A percentile compares a stretch with the other conserved stretches of the same genome.
phyloP scores from a whole-genome alignment of 1,284 basidiomycete genomes.

The Marasmius tenuissimus region DNA sequence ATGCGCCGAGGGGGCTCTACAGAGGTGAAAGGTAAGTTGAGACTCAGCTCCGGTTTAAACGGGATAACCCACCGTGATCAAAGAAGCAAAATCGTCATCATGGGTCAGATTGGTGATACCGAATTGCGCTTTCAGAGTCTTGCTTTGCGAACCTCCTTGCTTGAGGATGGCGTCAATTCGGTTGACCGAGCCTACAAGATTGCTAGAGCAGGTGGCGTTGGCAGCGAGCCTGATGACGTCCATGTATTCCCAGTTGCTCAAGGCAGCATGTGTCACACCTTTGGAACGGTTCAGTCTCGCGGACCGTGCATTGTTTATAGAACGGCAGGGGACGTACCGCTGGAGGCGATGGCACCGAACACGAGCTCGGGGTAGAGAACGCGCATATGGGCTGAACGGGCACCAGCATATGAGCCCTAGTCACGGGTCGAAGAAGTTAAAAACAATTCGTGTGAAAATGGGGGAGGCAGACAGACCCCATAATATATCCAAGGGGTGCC shows the following conservation, averaged over 20 bases:
- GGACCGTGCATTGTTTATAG: background rate
- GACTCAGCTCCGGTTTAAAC: background rate
- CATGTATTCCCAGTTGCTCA: slow-evolving; percentile 84
- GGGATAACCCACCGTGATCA: slow-evolving; percentile 50
- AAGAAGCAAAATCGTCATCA: slow-evolving; percentile 78
- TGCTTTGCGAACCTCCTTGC: slow-evolving; percentile 25
- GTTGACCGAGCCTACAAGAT: slow-evolving; percentile 65
- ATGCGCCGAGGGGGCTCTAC: slow-evolving; percentile 41
- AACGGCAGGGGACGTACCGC: slow-evolving; percentile 49
- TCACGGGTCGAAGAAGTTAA: background rate
- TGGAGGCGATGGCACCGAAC: slow-evolving; percentile 90
- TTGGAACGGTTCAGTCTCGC: background rate
- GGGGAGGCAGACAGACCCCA: slow-evolving; percentile 51
- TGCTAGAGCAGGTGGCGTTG: slow-evolving; percentile 67
- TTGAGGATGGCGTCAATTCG: slow-evolving; percentile 65
- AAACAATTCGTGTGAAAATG: background rate
- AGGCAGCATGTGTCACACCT: slow-evolving; percentile 75
- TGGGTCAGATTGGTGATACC: slow-evolving; percentile 67
- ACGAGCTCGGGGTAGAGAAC: slow-evolving; percentile 86
- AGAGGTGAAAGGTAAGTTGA: background rate
- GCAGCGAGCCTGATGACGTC: slow-evolving; percentile 82
- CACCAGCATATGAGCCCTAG: slow-evolving; percentile 89
- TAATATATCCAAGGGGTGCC: slow-evolving; percentile 92
- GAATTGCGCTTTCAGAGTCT: slow-evolving; percentile 68
- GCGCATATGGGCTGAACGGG: slow-evolving; percentile 91